Evolutionary conservation across 1,139 yeast genomes (phyloP).

Genomic region (Meyerozyma athensensis): DNA sequence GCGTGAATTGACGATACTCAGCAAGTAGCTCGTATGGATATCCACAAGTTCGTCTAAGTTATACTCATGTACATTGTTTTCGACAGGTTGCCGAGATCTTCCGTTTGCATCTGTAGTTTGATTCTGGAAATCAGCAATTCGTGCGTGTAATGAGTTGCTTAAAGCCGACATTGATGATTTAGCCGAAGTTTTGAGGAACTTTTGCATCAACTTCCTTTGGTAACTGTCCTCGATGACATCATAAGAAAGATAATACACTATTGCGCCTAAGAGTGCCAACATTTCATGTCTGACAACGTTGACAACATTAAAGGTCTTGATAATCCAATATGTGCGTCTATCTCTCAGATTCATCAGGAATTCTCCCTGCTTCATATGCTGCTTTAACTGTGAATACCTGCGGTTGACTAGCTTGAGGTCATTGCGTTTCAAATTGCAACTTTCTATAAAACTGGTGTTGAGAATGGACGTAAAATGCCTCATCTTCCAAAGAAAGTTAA

Average conservation of each 20-base stretch:
- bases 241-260: slow-evolving; percentile 40
- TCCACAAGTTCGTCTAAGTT: slow-evolving; percentile 46
- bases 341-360: slow-evolving; percentile 16
- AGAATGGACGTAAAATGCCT: slow-evolving; percentile 40
- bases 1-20: slow-evolving; percentile 34
- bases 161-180: slow-evolving; percentile 9
- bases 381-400: slow-evolving; percentile 13
- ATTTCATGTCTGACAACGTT: slow-evolving; percentile 45
- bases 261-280: slow-evolving; percentile 37
- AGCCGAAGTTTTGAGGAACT: slow-evolving; percentile 16
- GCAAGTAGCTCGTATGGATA: slow-evolving; percentile 38
- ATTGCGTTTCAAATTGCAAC: slow-evolving; percentile 28
- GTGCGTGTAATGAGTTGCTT: slow-evolving; percentile 7
- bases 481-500: slow-evolving; percentile 81
- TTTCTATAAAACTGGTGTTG: slow-evolving; percentile 1
- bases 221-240: slow-evolving; percentile 48
- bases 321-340: slow-evolving; percentile 22
- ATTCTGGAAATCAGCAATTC: not conserved
- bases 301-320: slow-evolving; percentile 33
- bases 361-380: slow-evolving; percentile 7
- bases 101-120: not conserved
- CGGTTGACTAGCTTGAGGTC: slow-evolving; percentile 23
- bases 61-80: slow-evolving; percentile 18
- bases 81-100: not conserved
- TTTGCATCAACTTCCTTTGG: slow-evolving; percentile 21